Percentiles rank a stretch among this genome's conserved stretches.
Evolutionary conservation across 108 stramenopile species (phyloP).

Genomic region (Conticribra guillardii): DNA sequence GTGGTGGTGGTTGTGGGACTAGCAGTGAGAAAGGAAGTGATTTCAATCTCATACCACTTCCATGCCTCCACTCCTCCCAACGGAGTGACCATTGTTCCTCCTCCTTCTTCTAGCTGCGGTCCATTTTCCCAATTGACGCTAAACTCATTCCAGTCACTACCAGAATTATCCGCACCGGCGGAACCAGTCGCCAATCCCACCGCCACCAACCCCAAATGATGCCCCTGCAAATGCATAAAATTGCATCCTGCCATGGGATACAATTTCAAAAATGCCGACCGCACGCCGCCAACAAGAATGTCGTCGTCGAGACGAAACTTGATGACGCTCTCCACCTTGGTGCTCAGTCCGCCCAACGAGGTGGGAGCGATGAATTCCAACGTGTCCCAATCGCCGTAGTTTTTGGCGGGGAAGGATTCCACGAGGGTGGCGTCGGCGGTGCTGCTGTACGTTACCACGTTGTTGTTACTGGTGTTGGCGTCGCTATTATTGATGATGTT

Average conservation of each 20-base stretch:
- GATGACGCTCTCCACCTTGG: neutral
- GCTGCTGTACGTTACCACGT: no score
- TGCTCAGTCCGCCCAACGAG: neutral
- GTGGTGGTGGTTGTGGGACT: neutral
- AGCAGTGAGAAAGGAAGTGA: neutral
- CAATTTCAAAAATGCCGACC: neutral
- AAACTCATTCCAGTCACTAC: neutral
- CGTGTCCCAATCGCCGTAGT: neutral
- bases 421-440: neutral
- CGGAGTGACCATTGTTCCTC: slow-evolving; percentile 2
- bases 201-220: neutral
- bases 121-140: neutral
- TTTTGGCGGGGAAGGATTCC: neutral
- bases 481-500: no score
- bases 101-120: neutral
- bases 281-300: neutral
- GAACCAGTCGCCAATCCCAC: neutral
- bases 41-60: slow-evolving; percentile 1
- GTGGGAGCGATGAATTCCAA: neutral
- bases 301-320: neutral
- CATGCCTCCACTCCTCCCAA: neutral
- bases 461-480: no score
- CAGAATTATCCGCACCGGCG: neutral
- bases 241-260: neutral
- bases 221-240: neutral